phyloP scores from a whole-genome alignment of 192 early-diverging fungal species.

The Backusella tarrabulga region DNA sequence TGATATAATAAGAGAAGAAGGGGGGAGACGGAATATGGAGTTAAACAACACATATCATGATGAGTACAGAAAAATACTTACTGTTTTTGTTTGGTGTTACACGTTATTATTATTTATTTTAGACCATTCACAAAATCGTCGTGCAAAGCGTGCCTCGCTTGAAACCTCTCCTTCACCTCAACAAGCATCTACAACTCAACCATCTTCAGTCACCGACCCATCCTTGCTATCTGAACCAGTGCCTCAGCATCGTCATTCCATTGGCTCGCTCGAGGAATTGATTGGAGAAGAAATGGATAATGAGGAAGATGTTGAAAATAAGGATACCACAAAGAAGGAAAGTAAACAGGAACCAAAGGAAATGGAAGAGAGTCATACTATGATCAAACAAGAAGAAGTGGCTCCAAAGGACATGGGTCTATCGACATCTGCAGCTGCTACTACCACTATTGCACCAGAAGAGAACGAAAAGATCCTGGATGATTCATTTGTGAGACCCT shows the following conservation, averaged over 20 bases:
- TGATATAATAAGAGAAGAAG: background rate
- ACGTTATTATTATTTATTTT: background rate
- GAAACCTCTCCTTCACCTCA: background rate
- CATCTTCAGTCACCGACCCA: background rate
- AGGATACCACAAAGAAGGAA: background rate
- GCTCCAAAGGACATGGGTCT: background rate
- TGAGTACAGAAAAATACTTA: background rate
- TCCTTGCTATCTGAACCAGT: background rate
- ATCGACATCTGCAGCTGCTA: background rate
- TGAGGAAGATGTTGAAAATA: background rate
- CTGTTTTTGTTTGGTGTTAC: background rate
- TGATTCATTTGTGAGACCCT: background rate
- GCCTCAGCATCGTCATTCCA: background rate
- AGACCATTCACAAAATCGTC: background rate
- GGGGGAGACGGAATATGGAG: background rate
- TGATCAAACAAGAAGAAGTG: background rate
- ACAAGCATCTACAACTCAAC: background rate
- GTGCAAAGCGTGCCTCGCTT: slow-evolving; percentile 6
- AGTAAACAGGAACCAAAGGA: background rate
- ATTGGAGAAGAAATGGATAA: background rate
- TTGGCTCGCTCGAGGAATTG: slow-evolving; percentile 9
- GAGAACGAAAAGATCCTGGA: background rate
- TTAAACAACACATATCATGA: background rate
- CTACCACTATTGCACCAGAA: background rate
- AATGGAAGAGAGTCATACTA: background rate